phyloP scores from a whole-genome alignment of 108 stramenopile genomes.

The Cyclostephanos tholiformis region DNA sequence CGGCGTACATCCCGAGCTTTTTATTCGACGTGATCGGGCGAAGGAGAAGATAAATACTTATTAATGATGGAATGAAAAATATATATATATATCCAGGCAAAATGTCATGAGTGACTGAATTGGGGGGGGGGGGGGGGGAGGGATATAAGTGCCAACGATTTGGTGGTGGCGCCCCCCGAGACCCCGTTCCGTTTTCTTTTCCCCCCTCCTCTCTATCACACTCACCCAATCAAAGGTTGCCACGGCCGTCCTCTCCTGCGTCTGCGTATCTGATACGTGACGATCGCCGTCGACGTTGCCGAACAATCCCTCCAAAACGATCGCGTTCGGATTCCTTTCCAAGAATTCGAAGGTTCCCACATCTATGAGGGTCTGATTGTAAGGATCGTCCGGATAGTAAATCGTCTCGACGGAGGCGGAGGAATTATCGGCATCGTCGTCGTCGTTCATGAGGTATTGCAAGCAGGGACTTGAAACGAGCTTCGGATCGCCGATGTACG shows the following conservation, averaged over 20 bases:
- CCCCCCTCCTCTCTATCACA: neutral
- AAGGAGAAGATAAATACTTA: neutral
- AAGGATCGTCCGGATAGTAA: slow-evolving; percentile 33
- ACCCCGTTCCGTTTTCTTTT: no score
- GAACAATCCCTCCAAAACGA: slow-evolving; percentile 34
- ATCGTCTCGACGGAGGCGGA: slow-evolving; percentile 12
- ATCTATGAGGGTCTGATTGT: slow-evolving; percentile 15
- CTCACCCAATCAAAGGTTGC: slow-evolving; percentile 53
- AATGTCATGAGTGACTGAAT: no score
- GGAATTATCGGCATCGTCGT: neutral
- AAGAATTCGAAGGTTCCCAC: slow-evolving; percentile 20
- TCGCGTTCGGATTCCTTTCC: slow-evolving; percentile 24
- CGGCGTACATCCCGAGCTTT: slow-evolving; percentile 47
- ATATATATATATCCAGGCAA: no score
- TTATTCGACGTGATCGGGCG: neutral
- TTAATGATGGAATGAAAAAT: no score
- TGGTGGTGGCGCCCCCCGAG: no score
- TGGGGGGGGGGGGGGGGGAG: no score
- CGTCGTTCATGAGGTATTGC: slow-evolving; percentile 30
- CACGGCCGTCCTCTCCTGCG: slow-evolving; percentile 43
- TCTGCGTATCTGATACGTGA: slow-evolving; percentile 16
- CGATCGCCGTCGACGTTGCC: slow-evolving; percentile 31
- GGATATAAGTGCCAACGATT: no score
- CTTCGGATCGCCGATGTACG: slow-evolving; percentile 47
- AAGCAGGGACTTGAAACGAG: slow-evolving; percentile 46